Percentiles rank a stretch among this genome's conserved stretches.
Evolutionary conservation across 2,329 filamentous ascomycete genomes (phyloP).

Genomic region (Colletotrichum somersetense): DNA sequence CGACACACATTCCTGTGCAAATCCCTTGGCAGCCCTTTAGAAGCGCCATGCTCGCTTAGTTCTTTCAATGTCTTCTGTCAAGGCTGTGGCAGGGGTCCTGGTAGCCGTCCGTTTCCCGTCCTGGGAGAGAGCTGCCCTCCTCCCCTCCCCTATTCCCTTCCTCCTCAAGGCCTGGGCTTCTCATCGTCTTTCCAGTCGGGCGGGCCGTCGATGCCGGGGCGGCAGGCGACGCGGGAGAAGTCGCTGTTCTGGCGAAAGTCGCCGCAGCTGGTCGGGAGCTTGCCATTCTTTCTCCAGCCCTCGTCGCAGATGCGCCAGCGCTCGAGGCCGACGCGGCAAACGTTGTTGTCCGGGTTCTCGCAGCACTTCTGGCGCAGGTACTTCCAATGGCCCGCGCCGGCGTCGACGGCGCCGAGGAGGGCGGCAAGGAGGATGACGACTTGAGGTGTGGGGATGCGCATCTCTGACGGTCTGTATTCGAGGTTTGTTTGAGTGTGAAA

Average conservation of each 20-base stretch:
- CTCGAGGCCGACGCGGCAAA: slow-evolving; percentile 8
- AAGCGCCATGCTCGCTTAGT: background rate
- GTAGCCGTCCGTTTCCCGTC: background rate
- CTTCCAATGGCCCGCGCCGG: background rate
- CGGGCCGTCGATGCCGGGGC: slow-evolving; percentile 18
- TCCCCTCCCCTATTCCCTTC: too few species aligned
- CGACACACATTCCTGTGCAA: background rate
- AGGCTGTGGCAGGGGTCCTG: background rate
- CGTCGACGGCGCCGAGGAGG: background rate
- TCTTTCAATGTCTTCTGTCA: too few species aligned
- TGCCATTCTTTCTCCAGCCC: background rate
- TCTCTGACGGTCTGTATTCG: background rate
- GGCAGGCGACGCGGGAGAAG: background rate
- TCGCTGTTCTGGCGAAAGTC: background rate
- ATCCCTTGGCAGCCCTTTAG: background rate
- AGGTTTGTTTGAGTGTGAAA: background rate
- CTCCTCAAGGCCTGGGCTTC: background rate
- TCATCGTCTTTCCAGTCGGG: slow-evolving; percentile 13
- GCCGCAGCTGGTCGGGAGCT: background rate
- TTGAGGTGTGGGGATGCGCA: background rate
- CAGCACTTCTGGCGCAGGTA: slow-evolving; percentile 5
- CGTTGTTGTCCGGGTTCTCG: background rate
- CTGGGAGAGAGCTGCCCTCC: too few species aligned
- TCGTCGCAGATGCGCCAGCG: slow-evolving; percentile 1
- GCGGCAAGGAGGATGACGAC: background rate